Conservation (phyloP, 2,329 filamentous ascomycete genomes). For the Hypoxylon sp. region DNA sequence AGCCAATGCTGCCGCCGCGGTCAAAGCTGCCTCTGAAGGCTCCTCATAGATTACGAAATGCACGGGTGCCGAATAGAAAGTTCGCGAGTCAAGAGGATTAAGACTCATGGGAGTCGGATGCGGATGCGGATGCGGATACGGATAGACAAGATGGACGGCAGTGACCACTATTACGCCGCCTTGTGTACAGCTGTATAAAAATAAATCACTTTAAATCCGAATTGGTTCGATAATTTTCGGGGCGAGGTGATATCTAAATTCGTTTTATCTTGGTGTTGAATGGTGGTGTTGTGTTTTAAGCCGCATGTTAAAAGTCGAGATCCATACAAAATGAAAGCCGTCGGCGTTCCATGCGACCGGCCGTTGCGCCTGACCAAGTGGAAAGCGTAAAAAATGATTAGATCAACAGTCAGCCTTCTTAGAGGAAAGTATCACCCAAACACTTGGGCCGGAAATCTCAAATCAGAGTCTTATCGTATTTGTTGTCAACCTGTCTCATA, state of each 20-base stretch:
- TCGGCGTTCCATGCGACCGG: not conserved
- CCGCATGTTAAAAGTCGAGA: not conserved
- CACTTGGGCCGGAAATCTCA: not conserved
- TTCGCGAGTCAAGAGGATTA: constrained; percentile 15
- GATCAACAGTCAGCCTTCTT: not conserved
- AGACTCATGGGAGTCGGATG: constrained; percentile 29
- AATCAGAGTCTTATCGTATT: not conserved
- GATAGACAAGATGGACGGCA: constrained; percentile 42
- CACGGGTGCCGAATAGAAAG: constrained; percentile 22
- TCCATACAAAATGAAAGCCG: not conserved
- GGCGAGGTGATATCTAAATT: not conserved
- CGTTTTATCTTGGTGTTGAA: constrained; percentile 12
- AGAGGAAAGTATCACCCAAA: not conserved
- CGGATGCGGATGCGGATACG: constrained; percentile 42
- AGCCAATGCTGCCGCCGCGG: constrained; percentile 63
- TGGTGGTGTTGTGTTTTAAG: not conserved
- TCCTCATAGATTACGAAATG: constrained; percentile 54
- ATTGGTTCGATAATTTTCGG: constrained; percentile 4
- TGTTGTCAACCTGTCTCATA: not conserved
- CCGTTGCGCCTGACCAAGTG: not conserved
- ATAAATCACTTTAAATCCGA: constrained; percentile 38
- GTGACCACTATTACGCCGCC: constrained; percentile 28
- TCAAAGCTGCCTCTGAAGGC: constrained; percentile 57
- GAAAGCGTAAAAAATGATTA: not conserved
- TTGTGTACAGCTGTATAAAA: constrained; percentile 55